Evolutionary conservation across 2,329 filamentous ascomycete genomes (phyloP).

Genomic region (Talaromyces sp.): DNA sequence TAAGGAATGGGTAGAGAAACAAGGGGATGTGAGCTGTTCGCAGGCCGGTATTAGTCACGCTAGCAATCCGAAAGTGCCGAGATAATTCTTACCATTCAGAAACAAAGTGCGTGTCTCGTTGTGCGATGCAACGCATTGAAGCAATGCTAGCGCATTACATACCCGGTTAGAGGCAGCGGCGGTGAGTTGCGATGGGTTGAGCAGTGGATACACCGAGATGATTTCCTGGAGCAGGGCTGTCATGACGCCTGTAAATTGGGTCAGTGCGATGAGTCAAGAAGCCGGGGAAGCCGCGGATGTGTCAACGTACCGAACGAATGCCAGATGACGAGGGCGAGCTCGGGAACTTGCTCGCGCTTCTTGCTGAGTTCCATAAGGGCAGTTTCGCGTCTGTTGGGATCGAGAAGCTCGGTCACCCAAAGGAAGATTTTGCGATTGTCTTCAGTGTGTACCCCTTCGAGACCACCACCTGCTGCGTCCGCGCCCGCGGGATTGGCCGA

Average conservation of each 20-base stretch:
- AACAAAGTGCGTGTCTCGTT: slow-evolving; percentile 94
- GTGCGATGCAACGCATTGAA: slow-evolving; percentile 96
- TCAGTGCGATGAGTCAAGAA: neutral
- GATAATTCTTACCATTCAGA: slow-evolving; percentile 66
- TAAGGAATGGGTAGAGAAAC: slow-evolving; percentile 96
- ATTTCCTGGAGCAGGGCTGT: slow-evolving; percentile 96
- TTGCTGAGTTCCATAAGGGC: slow-evolving; percentile 95
- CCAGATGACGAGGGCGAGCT: slow-evolving; percentile 93
- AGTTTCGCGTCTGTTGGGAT: slow-evolving; percentile 79
- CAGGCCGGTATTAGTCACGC: neutral
- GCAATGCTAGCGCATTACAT: slow-evolving; percentile 89
- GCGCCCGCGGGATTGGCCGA: slow-evolving; percentile 32
- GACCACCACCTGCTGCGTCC: slow-evolving; percentile 34
- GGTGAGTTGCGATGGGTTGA: slow-evolving; percentile 95
- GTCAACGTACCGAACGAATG: slow-evolving; percentile 80
- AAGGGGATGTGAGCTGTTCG: slow-evolving; percentile 84
- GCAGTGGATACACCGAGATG: slow-evolving; percentile 93
- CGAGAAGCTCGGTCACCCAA: slow-evolving; percentile 88
- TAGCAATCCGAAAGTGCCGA: neutral
- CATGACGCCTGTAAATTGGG: slow-evolving; percentile 73
- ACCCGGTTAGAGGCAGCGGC: slow-evolving; percentile 96
- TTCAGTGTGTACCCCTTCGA: slow-evolving; percentile 70
- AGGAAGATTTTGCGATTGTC: slow-evolving; percentile 89
- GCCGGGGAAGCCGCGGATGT: neutral
- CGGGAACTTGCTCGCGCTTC: slow-evolving; percentile 96